A percentile compares a stretch with the other conserved stretches of the same genome.
phyloP scores from a whole-genome alignment of 2,329 filamentous ascomycete species.

The Biscogniauxia mediterranea region DNA sequence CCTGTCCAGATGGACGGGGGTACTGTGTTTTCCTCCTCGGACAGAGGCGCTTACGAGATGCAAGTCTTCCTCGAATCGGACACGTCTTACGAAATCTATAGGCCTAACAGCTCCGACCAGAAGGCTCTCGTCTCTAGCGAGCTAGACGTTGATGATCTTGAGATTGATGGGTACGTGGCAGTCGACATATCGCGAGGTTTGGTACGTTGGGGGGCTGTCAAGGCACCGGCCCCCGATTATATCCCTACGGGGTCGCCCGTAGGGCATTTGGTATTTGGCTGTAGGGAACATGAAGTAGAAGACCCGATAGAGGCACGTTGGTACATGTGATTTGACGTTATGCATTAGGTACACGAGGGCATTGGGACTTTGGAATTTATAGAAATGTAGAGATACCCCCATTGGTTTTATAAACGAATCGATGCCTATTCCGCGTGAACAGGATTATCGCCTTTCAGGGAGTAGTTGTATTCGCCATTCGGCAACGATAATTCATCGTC shows the following conservation, averaged over 20 bases:
- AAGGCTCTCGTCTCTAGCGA: background rate
- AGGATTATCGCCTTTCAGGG: too few species aligned
- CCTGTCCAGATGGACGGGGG: background rate
- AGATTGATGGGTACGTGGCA: background rate
- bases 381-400: background rate
- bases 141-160: background rate
- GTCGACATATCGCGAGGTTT: slow-evolving; percentile 1
- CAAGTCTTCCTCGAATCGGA: background rate
- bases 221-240: background rate
- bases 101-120: background rate
- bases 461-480: too few species aligned
- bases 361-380: background rate
- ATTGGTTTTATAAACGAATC: background rate
- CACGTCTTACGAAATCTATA: background rate
- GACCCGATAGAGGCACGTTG: background rate
- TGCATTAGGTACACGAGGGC: background rate
- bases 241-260: background rate
- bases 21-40: background rate
- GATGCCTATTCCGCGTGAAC: background rate
- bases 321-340: slow-evolving; percentile 2
- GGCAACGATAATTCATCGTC: too few species aligned
- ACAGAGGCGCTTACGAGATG: background rate
- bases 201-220: slow-evolving; percentile 4
- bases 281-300: background rate
- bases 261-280: slow-evolving; percentile 3